Conservation (phyloP, 2,329 filamentous ascomycete species). For the Colletotrichum shisoi region DNA sequence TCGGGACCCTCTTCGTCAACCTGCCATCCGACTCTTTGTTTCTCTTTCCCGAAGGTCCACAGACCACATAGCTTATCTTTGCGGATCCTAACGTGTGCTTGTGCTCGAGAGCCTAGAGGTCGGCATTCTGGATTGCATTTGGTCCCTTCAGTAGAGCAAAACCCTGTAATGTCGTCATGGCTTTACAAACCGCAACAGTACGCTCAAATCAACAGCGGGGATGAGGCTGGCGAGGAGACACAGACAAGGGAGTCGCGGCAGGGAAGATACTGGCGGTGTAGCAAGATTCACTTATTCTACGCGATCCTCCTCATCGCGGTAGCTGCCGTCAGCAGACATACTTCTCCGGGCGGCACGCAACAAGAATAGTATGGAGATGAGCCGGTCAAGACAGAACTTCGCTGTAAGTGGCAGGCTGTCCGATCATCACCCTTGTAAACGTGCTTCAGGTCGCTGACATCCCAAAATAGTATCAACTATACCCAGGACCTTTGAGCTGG, state of each 20-base stretch:
- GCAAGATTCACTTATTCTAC: slow-evolving; percentile 9
- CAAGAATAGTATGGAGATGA: slow-evolving; percentile 2
- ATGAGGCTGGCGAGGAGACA: background rate
- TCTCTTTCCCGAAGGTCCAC: too few species aligned
- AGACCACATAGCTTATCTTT: too few species aligned
- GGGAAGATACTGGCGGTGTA: background rate
- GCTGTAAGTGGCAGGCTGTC: background rate
- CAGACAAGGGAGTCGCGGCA: background rate
- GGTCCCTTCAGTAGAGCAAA: too few species aligned
- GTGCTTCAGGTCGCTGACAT: background rate
- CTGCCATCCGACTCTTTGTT: background rate
- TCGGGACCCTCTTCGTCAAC: too few species aligned
- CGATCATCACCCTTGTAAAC: too few species aligned
- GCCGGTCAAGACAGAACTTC: slow-evolving; percentile 8
- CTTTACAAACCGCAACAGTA: background rate
- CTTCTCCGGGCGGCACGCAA: background rate
- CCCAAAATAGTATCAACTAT: background rate
- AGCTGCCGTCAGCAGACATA: background rate
- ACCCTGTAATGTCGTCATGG: background rate
- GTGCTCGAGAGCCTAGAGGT: background rate
- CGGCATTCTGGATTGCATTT: too few species aligned
- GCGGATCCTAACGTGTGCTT: background rate
- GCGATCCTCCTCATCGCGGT: slow-evolving; percentile 14
- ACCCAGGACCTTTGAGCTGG: background rate
- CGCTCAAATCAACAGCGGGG: background rate